These are phyloP conservation scores for Claviceps paspali DNA, from an alignment of 2,329 filamentous ascomycete species.

Conservation along the genomic window DNA sequence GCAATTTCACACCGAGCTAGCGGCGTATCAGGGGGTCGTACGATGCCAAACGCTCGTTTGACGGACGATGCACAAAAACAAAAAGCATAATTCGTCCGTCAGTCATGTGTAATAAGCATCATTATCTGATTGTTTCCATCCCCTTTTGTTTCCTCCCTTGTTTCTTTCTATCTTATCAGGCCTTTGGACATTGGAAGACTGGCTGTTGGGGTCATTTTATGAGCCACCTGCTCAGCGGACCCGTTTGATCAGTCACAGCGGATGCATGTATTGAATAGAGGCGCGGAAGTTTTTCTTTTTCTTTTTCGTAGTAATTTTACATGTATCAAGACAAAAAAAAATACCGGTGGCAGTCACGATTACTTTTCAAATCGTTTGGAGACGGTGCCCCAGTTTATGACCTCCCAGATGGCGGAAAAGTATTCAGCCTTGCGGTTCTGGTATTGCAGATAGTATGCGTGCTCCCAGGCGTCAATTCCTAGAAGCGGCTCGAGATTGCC, in stretches of 20 bases:
- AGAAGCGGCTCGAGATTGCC: slow-evolving; percentile 71
- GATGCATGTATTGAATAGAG: too few species aligned
- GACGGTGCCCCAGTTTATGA: slow-evolving; percentile 89
- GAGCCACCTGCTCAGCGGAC: too few species aligned
- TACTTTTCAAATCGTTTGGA: slow-evolving; percentile 54
- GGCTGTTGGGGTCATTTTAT: too few species aligned
- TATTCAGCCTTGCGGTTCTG: slow-evolving; percentile 96
- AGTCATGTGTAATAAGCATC: background rate
- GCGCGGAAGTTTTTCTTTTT: too few species aligned
- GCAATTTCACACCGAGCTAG: slow-evolving; percentile 12
- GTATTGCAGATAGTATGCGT: slow-evolving; percentile 92
- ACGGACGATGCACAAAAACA: background rate
- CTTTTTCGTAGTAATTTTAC: slow-evolving; percentile 1
- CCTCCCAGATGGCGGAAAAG: slow-evolving; percentile 86
- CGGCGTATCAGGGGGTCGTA: slow-evolving; percentile 16
- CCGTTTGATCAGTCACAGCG: background rate
- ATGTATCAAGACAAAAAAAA: slow-evolving; percentile 1
- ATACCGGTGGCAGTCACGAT: slow-evolving; percentile 5
- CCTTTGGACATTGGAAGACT: too few species aligned
- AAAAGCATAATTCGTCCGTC: too few species aligned
- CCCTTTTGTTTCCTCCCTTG: too few species aligned
- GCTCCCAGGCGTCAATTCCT: slow-evolving; percentile 91
- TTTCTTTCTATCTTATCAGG: too few species aligned
- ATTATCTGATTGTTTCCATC: too few species aligned
- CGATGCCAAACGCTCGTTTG: slow-evolving; percentile 14